A percentile compares a stretch with the other conserved stretches of the same genome.
Evolutionary conservation across 78 protist species (phyloP).

Genomic region (Dictyostelium brefeldianum): DNA sequence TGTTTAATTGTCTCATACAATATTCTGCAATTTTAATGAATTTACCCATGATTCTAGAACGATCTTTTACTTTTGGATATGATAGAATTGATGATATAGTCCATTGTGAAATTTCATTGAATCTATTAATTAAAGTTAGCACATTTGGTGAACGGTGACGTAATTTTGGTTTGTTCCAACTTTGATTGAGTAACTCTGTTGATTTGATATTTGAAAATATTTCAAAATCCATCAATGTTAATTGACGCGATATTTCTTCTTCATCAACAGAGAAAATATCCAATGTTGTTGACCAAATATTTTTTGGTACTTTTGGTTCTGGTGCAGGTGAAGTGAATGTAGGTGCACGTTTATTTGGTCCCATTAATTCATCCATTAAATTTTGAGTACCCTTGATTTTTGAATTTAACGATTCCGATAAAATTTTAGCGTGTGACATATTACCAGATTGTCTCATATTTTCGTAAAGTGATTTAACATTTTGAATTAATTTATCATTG

Average conservation of each 20-base stretch:
- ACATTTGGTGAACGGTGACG: constrained; percentile 86
- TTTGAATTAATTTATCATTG: constrained; percentile 61
- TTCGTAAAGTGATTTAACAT: constrained; percentile 59
- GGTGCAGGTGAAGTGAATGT: constrained; percentile 74
- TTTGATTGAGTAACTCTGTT: constrained; percentile 84
- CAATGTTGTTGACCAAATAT: constrained; percentile 77
- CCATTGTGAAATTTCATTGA: constrained; percentile 86
- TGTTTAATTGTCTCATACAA: constrained; percentile 42
- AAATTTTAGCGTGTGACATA: constrained; percentile 4
- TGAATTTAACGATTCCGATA: constrained; percentile 15
- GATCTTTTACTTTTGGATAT: constrained; percentile 43
- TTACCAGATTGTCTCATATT: constrained; percentile 15
- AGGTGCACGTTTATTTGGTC: constrained; percentile 5
- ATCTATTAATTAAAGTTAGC: constrained; percentile 51
- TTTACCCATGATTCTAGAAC: constrained; percentile 74
- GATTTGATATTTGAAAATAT: constrained; percentile 81
- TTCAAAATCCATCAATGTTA: constrained; percentile 89
- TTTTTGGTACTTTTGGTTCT: constrained; percentile 84
- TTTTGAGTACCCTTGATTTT: constrained; percentile 43
- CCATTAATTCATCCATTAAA: neutral
- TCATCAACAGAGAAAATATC: constrained; percentile 83
- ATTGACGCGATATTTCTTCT: constrained; percentile 88
- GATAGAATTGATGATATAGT: constrained; percentile 71
- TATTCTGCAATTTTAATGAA: constrained; percentile 80
- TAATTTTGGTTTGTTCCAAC: constrained; percentile 89